Percentiles rank a stretch among this genome's conserved stretches.
These are phyloP conservation scores for Solanum paucissectum DNA, from an alignment of 257 asterid genomes.

Conservation along the genomic window DNA sequence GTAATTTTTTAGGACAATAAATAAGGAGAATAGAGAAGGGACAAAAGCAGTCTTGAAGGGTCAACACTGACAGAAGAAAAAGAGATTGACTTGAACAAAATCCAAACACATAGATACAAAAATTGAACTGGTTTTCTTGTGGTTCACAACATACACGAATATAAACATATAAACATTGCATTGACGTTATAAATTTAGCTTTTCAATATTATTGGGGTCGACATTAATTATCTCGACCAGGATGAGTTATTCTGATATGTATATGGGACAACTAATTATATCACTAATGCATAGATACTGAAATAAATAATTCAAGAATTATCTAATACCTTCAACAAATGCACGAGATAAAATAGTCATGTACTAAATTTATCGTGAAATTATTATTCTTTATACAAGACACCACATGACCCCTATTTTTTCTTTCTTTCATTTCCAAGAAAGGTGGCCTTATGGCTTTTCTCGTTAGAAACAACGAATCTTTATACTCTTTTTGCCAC, in stretches of 20 bases:
- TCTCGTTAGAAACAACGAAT: slow-evolving; percentile 16
- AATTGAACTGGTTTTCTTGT: neutral
- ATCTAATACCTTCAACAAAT: neutral
- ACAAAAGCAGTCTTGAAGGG: neutral
- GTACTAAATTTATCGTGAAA: no score
- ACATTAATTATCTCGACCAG: neutral
- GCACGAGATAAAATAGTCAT: no score
- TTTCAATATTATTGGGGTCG: neutral
- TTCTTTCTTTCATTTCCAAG: slow-evolving; percentile 31
- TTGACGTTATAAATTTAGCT: neutral
- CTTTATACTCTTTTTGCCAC: slow-evolving; percentile 2
- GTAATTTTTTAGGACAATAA: neutral
- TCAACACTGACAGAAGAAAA: slow-evolving; percentile 2
- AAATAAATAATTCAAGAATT: no score
- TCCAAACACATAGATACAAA: neutral
- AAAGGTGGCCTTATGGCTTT: slow-evolving; percentile 13
- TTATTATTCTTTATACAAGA: neutral
- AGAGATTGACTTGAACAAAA: slow-evolving; percentile 2
- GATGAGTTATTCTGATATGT: neutral
- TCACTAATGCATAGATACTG: no score
- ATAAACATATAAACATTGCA: neutral
- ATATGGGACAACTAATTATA: no score
- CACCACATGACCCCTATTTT: neutral
- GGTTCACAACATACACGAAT: slow-evolving; percentile 4
- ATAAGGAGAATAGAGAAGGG: neutral